These are phyloP conservation scores for Phlyctochytrium arcticum DNA, from an alignment of 192 early-diverging fungal genomes.

Conservation along the genomic window DNA sequence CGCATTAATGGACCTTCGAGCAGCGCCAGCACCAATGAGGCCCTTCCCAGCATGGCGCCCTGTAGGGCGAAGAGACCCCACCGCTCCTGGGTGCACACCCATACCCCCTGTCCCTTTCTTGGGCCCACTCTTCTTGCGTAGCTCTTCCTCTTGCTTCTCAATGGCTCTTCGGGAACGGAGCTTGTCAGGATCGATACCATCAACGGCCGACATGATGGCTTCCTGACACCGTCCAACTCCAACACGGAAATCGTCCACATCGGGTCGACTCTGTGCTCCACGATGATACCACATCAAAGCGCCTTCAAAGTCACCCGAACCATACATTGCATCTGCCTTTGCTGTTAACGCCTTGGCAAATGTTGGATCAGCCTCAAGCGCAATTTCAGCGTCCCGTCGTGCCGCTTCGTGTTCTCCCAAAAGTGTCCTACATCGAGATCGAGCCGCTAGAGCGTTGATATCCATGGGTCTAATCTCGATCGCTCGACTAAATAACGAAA, in stretches of 20 bases:
- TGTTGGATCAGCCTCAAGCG: slow-evolving; percentile 10
- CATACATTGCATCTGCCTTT: slow-evolving; percentile 25
- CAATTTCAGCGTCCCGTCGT: slow-evolving; percentile 14
- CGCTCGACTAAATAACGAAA: slow-evolving; percentile 16
- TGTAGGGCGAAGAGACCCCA: not conserved
- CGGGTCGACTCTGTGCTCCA: slow-evolving; percentile 4
- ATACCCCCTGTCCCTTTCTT: not conserved
- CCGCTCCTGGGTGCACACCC: slow-evolving; percentile 8
- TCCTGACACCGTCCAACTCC: slow-evolving; percentile 8
- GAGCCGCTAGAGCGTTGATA: slow-evolving; percentile 4
- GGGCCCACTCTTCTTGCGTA: not conserved
- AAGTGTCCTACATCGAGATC: slow-evolving; percentile 17
- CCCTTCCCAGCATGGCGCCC: not conserved
- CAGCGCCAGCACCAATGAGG: no score
- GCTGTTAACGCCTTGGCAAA: not conserved
- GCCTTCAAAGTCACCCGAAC: slow-evolving; percentile 25
- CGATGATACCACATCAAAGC: slow-evolving; percentile 26
- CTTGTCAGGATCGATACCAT: slow-evolving; percentile 14
- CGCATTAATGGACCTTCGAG: not conserved
- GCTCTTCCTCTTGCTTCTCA: not conserved
- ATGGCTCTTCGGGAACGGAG: slow-evolving; percentile 2
- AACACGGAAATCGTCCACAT: slow-evolving; percentile 17
- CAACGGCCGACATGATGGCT: slow-evolving; percentile 21
- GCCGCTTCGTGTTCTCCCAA: slow-evolving; percentile 7
- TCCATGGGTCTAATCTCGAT: slow-evolving; percentile 13